Evolutionary conservation across 805 yeast species (phyloP).

Genomic region (baker's yeast (Saccharomyces cerevisiae)): DNA sequence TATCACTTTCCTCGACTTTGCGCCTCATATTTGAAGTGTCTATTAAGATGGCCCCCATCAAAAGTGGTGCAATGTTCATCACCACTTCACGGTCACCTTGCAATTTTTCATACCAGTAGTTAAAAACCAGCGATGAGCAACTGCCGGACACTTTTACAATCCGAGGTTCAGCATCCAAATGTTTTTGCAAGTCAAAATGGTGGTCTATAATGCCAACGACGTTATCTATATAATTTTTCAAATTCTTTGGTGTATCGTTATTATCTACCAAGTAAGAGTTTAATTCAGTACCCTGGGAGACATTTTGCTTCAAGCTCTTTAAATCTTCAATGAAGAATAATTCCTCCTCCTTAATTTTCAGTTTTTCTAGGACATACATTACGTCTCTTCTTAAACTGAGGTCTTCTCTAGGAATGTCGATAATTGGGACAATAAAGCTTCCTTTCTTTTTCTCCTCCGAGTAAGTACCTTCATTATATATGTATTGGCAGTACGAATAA

Average conservation of each 20-base stretch:
- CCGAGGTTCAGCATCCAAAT: constrained; percentile 49
- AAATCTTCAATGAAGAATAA: constrained; percentile 67
- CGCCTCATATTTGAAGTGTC: constrained; percentile 66
- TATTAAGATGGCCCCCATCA: constrained; percentile 60
- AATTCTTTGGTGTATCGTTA: constrained; percentile 53
- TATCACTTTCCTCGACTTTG: constrained; percentile 57
- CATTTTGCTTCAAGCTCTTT: constrained; percentile 7
- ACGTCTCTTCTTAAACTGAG: constrained; percentile 67
- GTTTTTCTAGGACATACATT: constrained; percentile 39
- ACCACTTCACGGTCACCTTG: constrained; percentile 11
- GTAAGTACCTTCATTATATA: constrained; percentile 6
- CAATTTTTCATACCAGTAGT: constrained; percentile 40
- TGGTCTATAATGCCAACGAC: constrained; percentile 74
- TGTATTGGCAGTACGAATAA: constrained; percentile 51
- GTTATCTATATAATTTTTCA: constrained; percentile 24
- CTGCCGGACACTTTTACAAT: constrained; percentile 61
- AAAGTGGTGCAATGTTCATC: constrained; percentile 37
- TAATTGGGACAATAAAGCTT: constrained; percentile 50
- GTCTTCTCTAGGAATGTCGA: constrained; percentile 65
- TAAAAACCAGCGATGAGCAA: constrained; percentile 66
- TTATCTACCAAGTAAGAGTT: constrained; percentile 71
- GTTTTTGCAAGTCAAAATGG: constrained; percentile 62
- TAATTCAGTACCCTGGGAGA: neutral
- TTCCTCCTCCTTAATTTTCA: constrained; percentile 39
- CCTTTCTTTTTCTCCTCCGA: constrained; percentile 19